Evolutionary conservation across 2,329 filamentous ascomycete species (phyloP), one percentile per base, ranked within the genome.

Genomic region (Ascochyta lentis): DNA sequence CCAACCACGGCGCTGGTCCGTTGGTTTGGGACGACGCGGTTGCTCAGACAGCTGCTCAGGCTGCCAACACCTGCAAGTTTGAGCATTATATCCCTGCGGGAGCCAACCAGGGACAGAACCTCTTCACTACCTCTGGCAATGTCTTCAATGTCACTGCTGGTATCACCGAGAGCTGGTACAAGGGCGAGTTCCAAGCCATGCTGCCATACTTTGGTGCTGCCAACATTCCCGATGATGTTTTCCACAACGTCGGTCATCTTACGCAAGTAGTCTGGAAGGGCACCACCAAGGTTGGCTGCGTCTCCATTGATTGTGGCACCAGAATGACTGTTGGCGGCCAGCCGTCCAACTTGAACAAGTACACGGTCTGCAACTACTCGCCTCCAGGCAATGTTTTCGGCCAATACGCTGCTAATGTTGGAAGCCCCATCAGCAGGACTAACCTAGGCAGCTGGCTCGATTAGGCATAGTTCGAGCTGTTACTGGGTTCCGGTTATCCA

Each of bases 111-210:
- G 95, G 95, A 61, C 95, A 99, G 80, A 99, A 98, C 84, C 88
- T 98, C 56, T 94, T 91, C 70, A 87, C 88, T 58, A 81, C 88
- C 63, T 82, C 85, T 57, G 70, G 76, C 2, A 73, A 78, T n/a
- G 53, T 77, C 75, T 73, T 71, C 57, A 83, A 87, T 42, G 81
- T 91, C 60, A 85, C 86, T 49, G 81, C 84, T 61, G 86, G 89
- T 64, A 87, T 94, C 72, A 91, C 87, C 69, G 84, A 94, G 73
- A 82, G 89, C 78, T 97, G 95, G 91, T 97, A 97, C 84, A 91
- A 95, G 75, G 85, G 84, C 68, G 92, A 96, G 77, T 80, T 89
- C 67, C 72, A 73, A 60, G 87, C 83, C 77, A 82, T 82, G 55
- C 68, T 71, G 27, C 75, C 78, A 49, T 81, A 77, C 72, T 95